Conservation (phyloP, 495 filamentous ascomycete species). For the Lichenothelia convexa region DNA sequence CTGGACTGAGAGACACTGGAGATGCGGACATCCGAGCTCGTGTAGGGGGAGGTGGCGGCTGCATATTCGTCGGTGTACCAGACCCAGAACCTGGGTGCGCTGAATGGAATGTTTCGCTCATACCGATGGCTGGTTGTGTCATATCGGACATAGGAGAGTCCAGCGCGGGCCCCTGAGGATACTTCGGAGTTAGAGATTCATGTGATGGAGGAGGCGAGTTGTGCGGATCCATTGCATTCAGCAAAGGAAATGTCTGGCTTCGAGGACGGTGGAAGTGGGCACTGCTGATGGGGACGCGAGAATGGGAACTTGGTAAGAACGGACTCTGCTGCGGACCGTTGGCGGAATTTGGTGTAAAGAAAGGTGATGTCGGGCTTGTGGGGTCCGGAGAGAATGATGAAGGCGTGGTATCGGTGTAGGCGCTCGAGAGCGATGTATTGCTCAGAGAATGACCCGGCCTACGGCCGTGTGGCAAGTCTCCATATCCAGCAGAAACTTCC, state of each 20-base stretch:
- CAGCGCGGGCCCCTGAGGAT: constrained; percentile 37
- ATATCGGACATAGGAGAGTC: constrained; percentile 53
- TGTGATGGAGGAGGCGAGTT: constrained; percentile 42
- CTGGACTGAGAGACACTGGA: constrained; percentile 26
- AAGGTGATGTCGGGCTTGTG: constrained; percentile 70
- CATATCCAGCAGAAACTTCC: constrained; percentile 28
- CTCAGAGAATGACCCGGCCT: constrained; percentile 40
- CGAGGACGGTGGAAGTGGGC: constrained; percentile 55
- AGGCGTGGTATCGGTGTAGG: constrained; percentile 32
- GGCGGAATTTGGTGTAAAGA: constrained; percentile 58
- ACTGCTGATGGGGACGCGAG: constrained; percentile 35
- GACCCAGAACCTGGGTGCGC: no score
- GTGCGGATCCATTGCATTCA: constrained; percentile 44
- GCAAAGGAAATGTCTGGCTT: constrained; percentile 77
- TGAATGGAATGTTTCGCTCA: constrained; percentile 2
- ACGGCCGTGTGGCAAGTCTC: constrained; percentile 36
- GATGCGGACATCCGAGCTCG: constrained; percentile 12
- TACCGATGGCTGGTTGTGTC: constrained; percentile 14
- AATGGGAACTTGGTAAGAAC: constrained; percentile 49
- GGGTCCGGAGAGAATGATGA: constrained; percentile 57
- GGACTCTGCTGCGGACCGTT: constrained; percentile 31
- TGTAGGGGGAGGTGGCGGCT: not conserved
- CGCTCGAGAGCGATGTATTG: constrained; percentile 37
- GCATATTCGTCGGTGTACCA: no score
- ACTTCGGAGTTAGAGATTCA: constrained; percentile 49